These are phyloP conservation scores for Urochloa ruziziensis DNA, from an alignment of 176 grass and related monocot species.

Conservation along the genomic window DNA sequence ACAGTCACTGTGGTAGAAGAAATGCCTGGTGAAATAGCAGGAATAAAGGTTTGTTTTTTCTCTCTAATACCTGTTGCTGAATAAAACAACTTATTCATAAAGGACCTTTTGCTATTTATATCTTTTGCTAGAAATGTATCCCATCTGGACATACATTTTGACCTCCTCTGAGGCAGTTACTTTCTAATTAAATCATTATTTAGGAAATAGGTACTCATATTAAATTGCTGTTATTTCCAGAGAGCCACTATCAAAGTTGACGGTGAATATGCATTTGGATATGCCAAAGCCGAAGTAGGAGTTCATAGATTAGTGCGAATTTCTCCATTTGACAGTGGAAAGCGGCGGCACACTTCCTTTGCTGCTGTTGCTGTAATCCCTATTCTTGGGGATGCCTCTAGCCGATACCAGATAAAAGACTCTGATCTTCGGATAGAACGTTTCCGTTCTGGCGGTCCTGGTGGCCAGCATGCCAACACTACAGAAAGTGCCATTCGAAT, in stretches of 20 bases:
- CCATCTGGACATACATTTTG: background rate
- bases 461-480: slow-evolving; percentile 91
- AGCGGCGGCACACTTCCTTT: slow-evolving; percentile 90
- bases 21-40: slow-evolving; percentile 92
- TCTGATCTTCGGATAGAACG: slow-evolving; percentile 91
- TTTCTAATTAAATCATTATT: background rate
- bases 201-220: background rate
- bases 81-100: background rate
- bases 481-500: slow-evolving; percentile 98
- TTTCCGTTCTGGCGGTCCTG: slow-evolving; percentile 80
- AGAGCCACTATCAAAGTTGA: slow-evolving; percentile 93
- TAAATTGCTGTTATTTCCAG: slow-evolving; percentile 43
- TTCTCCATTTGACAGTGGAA: slow-evolving; percentile 94
- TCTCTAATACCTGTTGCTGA: background rate
- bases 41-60: slow-evolving; percentile 82
- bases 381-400: slow-evolving; percentile 69
- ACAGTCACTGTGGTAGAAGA: slow-evolving; percentile 77
- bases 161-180: background rate
- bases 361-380: slow-evolving; percentile 93
- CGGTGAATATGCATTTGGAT: slow-evolving; percentile 89
- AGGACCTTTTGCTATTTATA: background rate
- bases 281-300: slow-evolving; percentile 91
- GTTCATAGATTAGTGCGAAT: slow-evolving; percentile 85
- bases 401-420: slow-evolving; percentile 82
- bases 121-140: background rate